Percentiles rank a stretch among this genome's conserved stretches.
These are phyloP conservation scores for Fimicolochytrium jonesii DNA, from an alignment of 192 early-diverging fungal species.

Conservation along the genomic window DNA sequence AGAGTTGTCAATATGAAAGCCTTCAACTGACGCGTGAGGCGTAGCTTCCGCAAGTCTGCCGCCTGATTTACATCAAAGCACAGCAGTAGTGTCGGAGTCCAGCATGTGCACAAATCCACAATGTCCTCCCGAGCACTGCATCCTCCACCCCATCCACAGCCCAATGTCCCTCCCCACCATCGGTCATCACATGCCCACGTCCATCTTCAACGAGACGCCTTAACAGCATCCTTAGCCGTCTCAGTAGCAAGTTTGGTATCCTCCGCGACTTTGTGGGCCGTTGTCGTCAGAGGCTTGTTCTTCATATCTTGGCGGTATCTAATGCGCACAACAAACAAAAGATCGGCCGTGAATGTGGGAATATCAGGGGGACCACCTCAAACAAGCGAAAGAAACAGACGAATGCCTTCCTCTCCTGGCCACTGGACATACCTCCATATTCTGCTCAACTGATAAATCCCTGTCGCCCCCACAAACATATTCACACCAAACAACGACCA, in stretches of 20 bases:
- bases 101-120: no score
- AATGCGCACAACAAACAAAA: neutral
- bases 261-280: neutral
- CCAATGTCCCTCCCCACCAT: no score
- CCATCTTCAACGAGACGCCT: neutral
- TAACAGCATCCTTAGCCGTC: slow-evolving; percentile 2
- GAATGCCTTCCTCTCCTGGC: neutral
- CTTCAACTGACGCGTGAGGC: no score
- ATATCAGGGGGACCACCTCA: no score
- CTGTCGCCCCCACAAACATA: slow-evolving; percentile 87
- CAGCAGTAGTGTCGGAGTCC: no score
- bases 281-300: slow-evolving; percentile 2
- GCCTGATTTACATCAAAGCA: no score
- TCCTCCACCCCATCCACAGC: no score
- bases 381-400: neutral
- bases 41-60: no score
- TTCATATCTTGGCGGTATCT: slow-evolving; percentile 10
- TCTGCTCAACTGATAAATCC: slow-evolving; percentile 79
- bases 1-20: no score
- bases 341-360: no score
- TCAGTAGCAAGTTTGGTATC: neutral
- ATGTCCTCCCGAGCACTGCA: no score
- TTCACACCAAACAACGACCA: slow-evolving; percentile 87
- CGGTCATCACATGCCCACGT: no score
- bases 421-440: slow-evolving; percentile 58